Percentiles rank a stretch among this genome's conserved stretches.
phyloP scores from a whole-genome alignment of 2,329 filamentous ascomycete species.

The Ophiostoma perfectum region DNA sequence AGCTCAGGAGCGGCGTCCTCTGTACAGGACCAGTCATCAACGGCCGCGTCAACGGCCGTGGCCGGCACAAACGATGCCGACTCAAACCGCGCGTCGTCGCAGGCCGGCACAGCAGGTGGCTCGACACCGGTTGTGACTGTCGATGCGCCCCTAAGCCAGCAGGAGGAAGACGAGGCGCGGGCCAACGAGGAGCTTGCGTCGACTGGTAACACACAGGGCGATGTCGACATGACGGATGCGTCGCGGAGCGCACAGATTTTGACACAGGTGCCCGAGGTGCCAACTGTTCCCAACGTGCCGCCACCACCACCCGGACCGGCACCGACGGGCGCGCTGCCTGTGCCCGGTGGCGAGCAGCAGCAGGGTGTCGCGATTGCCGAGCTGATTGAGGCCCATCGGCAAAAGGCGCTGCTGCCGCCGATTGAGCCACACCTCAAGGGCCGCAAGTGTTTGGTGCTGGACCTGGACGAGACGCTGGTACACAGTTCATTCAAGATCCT shows the following conservation, averaged over 20 bases:
- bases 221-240: slow-evolving; percentile 63
- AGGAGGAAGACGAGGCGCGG: slow-evolving; percentile 35
- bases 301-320: slow-evolving; percentile 45
- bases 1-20: slow-evolving; percentile 41
- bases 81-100: slow-evolving; percentile 38
- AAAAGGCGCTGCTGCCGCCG: slow-evolving; percentile 74
- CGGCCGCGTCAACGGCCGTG: slow-evolving; percentile 23
- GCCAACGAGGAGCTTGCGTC: background rate
- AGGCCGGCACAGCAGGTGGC: slow-evolving; percentile 35
- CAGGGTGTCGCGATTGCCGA: slow-evolving; percentile 34
- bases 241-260: slow-evolving; percentile 38
- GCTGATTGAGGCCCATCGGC: slow-evolving; percentile 33
- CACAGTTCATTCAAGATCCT: slow-evolving; percentile 99
- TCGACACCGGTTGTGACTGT: slow-evolving; percentile 40
- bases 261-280: slow-evolving; percentile 34
- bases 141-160: slow-evolving; percentile 34
- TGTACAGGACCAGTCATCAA: slow-evolving; percentile 40
- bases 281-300: slow-evolving; percentile 28
- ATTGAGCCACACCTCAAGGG: slow-evolving; percentile 73
- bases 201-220: slow-evolving; percentile 29
- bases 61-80: slow-evolving; percentile 36
- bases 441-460: slow-evolving; percentile 89
- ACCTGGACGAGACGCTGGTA: slow-evolving; percentile 93
- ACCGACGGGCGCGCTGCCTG: slow-evolving; percentile 31
- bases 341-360: slow-evolving; percentile 30